Conservation (phyloP, 331 rosid species). For the Telfairia occidentalis region DNA sequence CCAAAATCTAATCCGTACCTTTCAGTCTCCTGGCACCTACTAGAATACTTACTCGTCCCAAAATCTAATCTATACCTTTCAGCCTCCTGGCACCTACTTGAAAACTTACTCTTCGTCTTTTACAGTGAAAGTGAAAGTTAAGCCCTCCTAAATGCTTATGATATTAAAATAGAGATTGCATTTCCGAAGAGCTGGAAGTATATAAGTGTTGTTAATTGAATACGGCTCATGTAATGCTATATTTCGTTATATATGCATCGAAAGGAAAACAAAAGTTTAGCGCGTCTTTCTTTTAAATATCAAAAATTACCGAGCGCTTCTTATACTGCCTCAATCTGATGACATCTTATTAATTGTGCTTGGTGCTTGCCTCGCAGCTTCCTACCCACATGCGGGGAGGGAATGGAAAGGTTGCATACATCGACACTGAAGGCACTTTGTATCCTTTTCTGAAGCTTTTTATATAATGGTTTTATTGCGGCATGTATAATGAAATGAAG, state of each 20-base stretch:
- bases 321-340: not conserved
- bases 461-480: not conserved
- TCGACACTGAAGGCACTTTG: slow-evolving; percentile 98
- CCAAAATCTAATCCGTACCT: not conserved
- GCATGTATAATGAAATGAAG: not conserved
- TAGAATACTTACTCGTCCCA: too few species aligned
- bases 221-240: not conserved
- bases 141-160: not conserved
- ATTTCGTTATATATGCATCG: not conserved
- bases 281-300: not conserved
- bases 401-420: slow-evolving; percentile 94
- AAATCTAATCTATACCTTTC: not conserved
- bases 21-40: not conserved
- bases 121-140: not conserved
- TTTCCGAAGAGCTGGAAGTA: not conserved
- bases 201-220: not conserved
- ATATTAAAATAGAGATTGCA: not conserved
- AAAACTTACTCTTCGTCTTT: not conserved
- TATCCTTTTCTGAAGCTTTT: slow-evolving; percentile 23
- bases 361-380: slow-evolving; percentile 39
- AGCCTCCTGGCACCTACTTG: not conserved
- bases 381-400: slow-evolving; percentile 88
- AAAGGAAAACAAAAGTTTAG: not conserved
- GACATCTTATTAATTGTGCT: slow-evolving; percentile 7
- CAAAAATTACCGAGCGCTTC: not conserved